A percentile compares a stretch with the other conserved stretches of the same genome.
Conservation (phyloP, 2,329 filamentous ascomycete species). For the Byssothecium circinans region DNA sequence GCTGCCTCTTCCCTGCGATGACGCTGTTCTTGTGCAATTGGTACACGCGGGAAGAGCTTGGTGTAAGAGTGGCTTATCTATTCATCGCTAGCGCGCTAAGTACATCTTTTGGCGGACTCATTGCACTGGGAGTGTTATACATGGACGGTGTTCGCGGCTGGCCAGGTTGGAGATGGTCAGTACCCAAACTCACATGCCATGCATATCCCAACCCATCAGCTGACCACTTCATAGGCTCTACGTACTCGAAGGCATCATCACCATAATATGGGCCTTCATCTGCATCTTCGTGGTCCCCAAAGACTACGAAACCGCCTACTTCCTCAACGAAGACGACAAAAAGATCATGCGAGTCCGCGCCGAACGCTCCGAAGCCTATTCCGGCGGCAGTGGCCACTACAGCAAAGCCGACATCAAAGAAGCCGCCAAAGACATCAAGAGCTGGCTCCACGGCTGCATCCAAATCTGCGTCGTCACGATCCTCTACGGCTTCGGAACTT, state of each 20-base stretch:
- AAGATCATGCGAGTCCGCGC: conserved; percentile 32
- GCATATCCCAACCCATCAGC: not conserved
- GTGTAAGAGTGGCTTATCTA: conserved; percentile 31
- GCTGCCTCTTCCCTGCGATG: conserved; percentile 37
- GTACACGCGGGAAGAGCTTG: conserved; percentile 35
- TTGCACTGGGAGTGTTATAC: conserved; percentile 33
- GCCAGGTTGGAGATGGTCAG: conserved; percentile 32
- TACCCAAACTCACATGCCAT: not conserved
- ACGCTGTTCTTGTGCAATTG: conserved; percentile 35
- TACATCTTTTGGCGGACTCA: conserved; percentile 31
- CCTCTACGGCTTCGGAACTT: conserved; percentile 47
- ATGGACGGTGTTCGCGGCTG: conserved; percentile 31
- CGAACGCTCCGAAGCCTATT: conserved; percentile 35
- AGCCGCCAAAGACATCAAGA: conserved; percentile 36
- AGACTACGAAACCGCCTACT: conserved; percentile 37
- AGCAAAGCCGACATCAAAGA: conserved; percentile 33
- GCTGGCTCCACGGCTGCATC: conserved; percentile 38
- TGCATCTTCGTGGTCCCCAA: conserved; percentile 38
- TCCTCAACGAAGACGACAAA: conserved; percentile 34
- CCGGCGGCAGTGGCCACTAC: conserved; percentile 32
- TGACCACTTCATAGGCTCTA: conserved; percentile 24
- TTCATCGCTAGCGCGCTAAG: conserved; percentile 33
- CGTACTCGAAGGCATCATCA: conserved; percentile 36
- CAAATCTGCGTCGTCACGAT: conserved; percentile 47
- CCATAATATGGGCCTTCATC: conserved; percentile 28